A percentile compares a stretch with the other conserved stretches of the same genome.
Evolutionary conservation across 768 basidiomycete species (phyloP).

Genomic region (Lentinula edodes): DNA sequence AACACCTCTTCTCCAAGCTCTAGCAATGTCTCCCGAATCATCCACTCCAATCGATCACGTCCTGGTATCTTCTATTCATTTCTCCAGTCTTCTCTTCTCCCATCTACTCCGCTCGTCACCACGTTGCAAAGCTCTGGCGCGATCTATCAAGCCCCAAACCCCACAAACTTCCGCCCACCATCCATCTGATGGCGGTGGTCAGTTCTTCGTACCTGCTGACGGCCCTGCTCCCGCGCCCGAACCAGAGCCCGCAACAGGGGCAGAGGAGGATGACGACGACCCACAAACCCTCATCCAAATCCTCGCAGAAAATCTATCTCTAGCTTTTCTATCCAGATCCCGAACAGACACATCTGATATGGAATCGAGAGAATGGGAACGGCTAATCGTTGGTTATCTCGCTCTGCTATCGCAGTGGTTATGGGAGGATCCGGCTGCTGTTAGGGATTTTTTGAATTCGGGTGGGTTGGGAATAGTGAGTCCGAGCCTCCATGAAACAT

Average conservation of each 20-base stretch:
- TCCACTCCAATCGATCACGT: constrained; percentile 45
- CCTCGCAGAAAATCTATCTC: constrained; percentile 86
- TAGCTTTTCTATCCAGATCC: constrained; percentile 75
- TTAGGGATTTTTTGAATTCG: constrained; percentile 84
- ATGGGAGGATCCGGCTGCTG: constrained; percentile 90
- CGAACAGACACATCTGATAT: constrained; percentile 60
- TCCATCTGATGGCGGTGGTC: constrained; percentile 25
- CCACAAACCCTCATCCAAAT: constrained; percentile 75
- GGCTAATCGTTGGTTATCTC: constrained; percentile 82
- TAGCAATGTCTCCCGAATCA: constrained; percentile 56
- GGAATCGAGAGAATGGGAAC: constrained; percentile 86
- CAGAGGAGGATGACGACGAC: constrained; percentile 43
- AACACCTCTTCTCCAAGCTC: constrained; percentile 66
- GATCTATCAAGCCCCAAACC: constrained; percentile 51
- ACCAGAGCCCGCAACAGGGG: constrained; percentile 20
- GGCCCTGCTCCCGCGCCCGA: constrained; percentile 36
- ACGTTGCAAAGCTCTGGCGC: constrained; percentile 57
- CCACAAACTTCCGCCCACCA: constrained; percentile 16
- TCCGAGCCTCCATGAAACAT: constrained; percentile 10
- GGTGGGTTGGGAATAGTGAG: constrained; percentile 88
- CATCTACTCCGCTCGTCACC: constrained; percentile 70
- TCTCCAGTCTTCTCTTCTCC: constrained; percentile 74
- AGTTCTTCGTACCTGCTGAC: constrained; percentile 79
- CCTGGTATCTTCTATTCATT: constrained; percentile 58
- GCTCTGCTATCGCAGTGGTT: constrained; percentile 86